Base-by-base conservation (phyloP, 805 yeast species). In the Monosporozyma unispora region DNA sequence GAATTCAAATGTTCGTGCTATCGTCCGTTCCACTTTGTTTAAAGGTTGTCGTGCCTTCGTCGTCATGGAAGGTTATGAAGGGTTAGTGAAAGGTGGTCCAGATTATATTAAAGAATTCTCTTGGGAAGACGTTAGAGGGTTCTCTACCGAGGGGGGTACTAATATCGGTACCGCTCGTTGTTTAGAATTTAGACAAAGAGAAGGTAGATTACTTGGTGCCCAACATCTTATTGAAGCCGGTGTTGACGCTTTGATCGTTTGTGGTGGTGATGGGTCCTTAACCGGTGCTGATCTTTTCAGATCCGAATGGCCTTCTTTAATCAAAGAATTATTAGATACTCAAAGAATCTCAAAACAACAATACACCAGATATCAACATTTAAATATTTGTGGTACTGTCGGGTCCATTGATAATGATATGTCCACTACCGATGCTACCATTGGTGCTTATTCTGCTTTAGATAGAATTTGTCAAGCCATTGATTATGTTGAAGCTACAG, bases 341-440 rank as follows among this genome's bases (percentile, higher is more conserved):
- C 73, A 74, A 1, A 65, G 67, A 53, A 71, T 84, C 47, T 65
- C 85, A 3, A 43, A 56, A 16, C 72, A 71, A 41, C 75, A 80
- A 59, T 72, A 62, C 47, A 70, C 67, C 2, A 73, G 71, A 19
- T 75, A 80, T 65, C 68, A 72, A 57, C 78, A 78, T 57, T 74
- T 84, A 60, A 82, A 79, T 54, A 82, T 84, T 54, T 81, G 81
- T 57, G 91, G 91, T 52, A 73, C 81, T 19, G 90, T 84, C 46
- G 91, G 91, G 11, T 82, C 89, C n/a, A 84, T 84, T 56, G 91
- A 84, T 64, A 84, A 84, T 61, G 91, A 84, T 64, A 84, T 84
- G 90, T 75, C 87, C n/a, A 70, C 79, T n/a, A 84, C 90, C 2
- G 90, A 84, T 63, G 82, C 87, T 40, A 84, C 91, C 19, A 84